Conservation (phyloP, 2,329 filamentous ascomycete genomes). For the Dactylella cylindrospora region DNA sequence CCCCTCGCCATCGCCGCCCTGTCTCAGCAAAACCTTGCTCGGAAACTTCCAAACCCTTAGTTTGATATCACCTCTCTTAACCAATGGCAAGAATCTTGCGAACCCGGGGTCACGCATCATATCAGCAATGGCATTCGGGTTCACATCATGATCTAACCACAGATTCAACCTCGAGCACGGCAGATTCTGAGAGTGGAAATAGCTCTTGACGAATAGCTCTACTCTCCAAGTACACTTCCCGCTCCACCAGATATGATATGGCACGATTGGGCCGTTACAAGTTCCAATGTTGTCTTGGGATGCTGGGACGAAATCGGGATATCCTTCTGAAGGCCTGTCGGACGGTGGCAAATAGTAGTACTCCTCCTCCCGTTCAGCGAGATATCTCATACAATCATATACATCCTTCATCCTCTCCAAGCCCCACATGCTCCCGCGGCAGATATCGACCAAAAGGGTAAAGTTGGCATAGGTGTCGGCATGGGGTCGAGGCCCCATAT, state of each 20-base stretch:
- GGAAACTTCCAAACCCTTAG: slow-evolving; percentile 61
- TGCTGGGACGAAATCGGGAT: slow-evolving; percentile 50
- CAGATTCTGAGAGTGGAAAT: slow-evolving; percentile 61
- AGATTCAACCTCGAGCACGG: slow-evolving; percentile 59
- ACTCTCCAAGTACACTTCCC: slow-evolving; percentile 61
- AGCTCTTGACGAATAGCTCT: slow-evolving; percentile 61
- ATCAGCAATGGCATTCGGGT: slow-evolving; percentile 57
- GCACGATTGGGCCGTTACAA: slow-evolving; percentile 60
- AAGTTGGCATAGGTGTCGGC: slow-evolving; percentile 60
- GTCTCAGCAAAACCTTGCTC: slow-evolving; percentile 58
- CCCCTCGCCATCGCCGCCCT: slow-evolving; percentile 57
- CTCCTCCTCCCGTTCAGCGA: slow-evolving; percentile 58
- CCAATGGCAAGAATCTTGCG: slow-evolving; percentile 58
- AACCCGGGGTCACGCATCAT: slow-evolving; percentile 60
- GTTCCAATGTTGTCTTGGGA: slow-evolving; percentile 55
- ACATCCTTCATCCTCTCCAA: slow-evolving; percentile 61
- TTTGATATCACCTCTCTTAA: slow-evolving; percentile 59
- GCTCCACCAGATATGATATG: slow-evolving; percentile 62
- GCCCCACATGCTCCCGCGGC: slow-evolving; percentile 58
- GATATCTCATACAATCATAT: slow-evolving; percentile 58
- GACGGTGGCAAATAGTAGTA: slow-evolving; percentile 54
- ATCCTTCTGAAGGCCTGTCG: slow-evolving; percentile 50
- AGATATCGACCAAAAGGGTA: slow-evolving; percentile 58
- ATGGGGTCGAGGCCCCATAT: slow-evolving; percentile 57
- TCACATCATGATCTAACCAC: slow-evolving; percentile 60